Evolutionary conservation across 2,329 filamentous ascomycete genomes (phyloP), one percentile per base, ranked within the genome.

Genomic region (Colletotrichum coccodes): DNA sequence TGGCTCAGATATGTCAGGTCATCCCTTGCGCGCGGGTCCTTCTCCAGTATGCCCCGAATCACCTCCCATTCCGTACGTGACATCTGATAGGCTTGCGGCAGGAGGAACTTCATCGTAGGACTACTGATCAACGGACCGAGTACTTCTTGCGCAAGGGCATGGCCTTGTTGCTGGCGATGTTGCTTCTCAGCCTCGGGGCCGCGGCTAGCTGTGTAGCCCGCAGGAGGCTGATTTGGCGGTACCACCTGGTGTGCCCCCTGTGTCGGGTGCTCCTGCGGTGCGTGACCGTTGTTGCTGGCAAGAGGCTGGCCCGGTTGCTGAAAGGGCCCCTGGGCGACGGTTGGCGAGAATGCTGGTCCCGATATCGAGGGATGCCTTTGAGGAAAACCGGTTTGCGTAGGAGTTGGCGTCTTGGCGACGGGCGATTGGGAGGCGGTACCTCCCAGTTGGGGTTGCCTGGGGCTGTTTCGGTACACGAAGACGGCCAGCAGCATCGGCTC

Each of bases 401-500:
- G 82, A 44, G 82, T 78, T 12, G 76, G 70, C 57, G 79, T 73
- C 46, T 72, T 73, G 32, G 68, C 75, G 69, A 53, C 73, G 38
- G 72, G 77, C 50, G 64, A 71, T 64, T 67, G 72, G 46, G 74
- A 59, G 23, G 67, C 68, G 61, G 70, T 28, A 73, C 74, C 74
- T 68, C 34, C 68, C 23, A 73, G 78, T 73, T 74, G 78, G 59
- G 72, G 75, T 68, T 75, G 80, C 60, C 79, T 77, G 0, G 80
- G 80, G 52, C 89, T 87, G 56, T 91, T 91, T 40, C 92, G 89
- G 71, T 97, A 93, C 4, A 98, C 94, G 71, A 98, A 92, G 1
- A 95, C 92, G 26, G 95, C 89, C 9, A 98, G 84, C 40, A 99
- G 83, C 81, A 96, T 89, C 1, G 93, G 90, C 72, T 97, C 92